phyloP scores from a whole-genome alignment of 345 rosid genomes.

The Draba incana region DNA sequence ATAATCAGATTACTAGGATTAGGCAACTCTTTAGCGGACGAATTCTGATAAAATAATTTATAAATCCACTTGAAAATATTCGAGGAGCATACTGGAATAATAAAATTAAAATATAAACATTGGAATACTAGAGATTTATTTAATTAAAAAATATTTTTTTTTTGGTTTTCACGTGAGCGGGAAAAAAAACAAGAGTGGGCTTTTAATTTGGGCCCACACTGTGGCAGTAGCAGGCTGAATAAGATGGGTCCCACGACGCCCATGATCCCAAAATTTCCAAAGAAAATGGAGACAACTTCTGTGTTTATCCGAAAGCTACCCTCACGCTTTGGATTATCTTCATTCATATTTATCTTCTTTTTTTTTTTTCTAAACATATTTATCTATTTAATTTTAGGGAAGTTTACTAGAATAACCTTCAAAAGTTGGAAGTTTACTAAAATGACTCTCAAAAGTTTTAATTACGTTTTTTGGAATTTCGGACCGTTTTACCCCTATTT shows the following conservation, averaged over 20 bases:
- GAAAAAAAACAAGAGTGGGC: slow-evolving; percentile 31
- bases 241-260: slow-evolving; percentile 34
- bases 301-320: slow-evolving; percentile 42
- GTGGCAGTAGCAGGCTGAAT: slow-evolving; percentile 39
- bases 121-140: slow-evolving; percentile 3
- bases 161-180: slow-evolving; percentile 27
- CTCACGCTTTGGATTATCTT: slow-evolving; percentile 43
- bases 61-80: background rate
- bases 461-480: too few relatives aligned
- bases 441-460: too few relatives aligned
- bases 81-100: background rate
- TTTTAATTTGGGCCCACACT: slow-evolving; percentile 42
- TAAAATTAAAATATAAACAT: background rate
- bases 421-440: too few relatives aligned
- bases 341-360: background rate
- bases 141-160: background rate
- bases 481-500: too few relatives aligned
- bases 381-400: too few relatives aligned
- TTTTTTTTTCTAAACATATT: background rate
- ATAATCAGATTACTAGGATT: background rate
- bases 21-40: slow-evolving; percentile 20
- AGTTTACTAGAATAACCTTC: too few relatives aligned
- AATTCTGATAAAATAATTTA: background rate
- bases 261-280: slow-evolving; percentile 49
- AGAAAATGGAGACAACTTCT: slow-evolving; percentile 44